Evolutionary conservation across 1,284 basidiomycete genomes (phyloP).

Genomic region (Naganishia albida): DNA sequence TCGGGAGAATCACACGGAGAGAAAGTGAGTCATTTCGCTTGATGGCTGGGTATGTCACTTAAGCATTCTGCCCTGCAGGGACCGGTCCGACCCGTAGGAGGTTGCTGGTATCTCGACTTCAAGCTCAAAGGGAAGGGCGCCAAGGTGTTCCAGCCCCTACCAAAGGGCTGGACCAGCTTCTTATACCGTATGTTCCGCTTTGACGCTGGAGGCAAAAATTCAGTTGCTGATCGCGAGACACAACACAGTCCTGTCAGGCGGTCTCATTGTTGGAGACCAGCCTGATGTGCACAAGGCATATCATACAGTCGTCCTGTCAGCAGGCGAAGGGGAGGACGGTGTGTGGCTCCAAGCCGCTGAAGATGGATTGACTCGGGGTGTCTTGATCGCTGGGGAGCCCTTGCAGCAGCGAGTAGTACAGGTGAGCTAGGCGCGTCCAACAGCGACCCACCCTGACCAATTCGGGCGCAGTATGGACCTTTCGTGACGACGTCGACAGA

Average conservation of each 20-base stretch:
- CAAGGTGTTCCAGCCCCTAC: slow-evolving; percentile 80
- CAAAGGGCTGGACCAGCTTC: slow-evolving; percentile 79
- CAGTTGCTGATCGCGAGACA: background rate
- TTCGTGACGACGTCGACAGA: slow-evolving; percentile 75
- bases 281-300: slow-evolving; percentile 60
- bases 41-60: background rate
- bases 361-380: slow-evolving; percentile 66
- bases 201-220: background rate
- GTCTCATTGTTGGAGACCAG: slow-evolving; percentile 63
- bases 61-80: slow-evolving; percentile 56
- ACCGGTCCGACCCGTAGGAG: slow-evolving; percentile 83
- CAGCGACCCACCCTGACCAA: background rate
- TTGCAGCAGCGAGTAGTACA: slow-evolving; percentile 85
- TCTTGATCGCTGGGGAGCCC: slow-evolving; percentile 83
- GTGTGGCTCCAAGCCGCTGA: slow-evolving; percentile 56
- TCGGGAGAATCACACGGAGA: slow-evolving; percentile 83
- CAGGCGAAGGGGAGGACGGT: slow-evolving; percentile 46
- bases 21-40: slow-evolving; percentile 40
- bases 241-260: slow-evolving; percentile 38
- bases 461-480: slow-evolving; percentile 46
- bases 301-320: slow-evolving; percentile 68
- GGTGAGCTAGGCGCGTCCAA: slow-evolving; percentile 25
- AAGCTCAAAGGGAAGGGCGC: slow-evolving; percentile 66
- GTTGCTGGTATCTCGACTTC: slow-evolving; percentile 90
- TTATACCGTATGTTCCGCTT: slow-evolving; percentile 67